Evolutionary conservation across 768 basidiomycete genomes (phyloP).

Genomic region (Amanita pallidorosea): DNA sequence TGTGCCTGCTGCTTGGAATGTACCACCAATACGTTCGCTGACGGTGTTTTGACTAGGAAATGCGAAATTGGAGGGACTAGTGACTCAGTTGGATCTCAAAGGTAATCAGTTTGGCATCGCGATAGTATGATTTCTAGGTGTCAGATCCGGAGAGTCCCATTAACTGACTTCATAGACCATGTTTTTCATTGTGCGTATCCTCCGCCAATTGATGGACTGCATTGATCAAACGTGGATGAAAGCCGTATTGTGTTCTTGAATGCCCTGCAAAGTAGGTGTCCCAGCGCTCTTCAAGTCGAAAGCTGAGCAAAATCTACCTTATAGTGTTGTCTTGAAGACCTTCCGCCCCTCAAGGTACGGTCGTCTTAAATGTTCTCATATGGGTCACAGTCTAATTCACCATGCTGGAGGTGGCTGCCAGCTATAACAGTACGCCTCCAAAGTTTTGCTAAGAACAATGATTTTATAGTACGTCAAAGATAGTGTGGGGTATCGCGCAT

Average conservation of each 20-base stretch:
- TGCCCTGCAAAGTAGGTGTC: constrained; percentile 55
- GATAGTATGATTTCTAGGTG: constrained; percentile 27
- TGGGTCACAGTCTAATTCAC: neutral
- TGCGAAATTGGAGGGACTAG: constrained; percentile 55
- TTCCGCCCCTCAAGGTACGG: constrained; percentile 54
- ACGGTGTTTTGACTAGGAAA: constrained; percentile 32
- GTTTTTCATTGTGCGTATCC: constrained; percentile 51
- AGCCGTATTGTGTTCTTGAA: constrained; percentile 57
- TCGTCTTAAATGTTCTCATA: no score
- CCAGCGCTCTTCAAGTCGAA: neutral
- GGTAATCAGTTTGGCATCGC: constrained; percentile 59
- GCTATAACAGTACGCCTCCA: constrained; percentile 41
- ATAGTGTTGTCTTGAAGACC: constrained; percentile 45
- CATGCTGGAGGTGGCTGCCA: constrained; percentile 44
- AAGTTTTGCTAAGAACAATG: neutral
- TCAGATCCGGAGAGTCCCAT: neutral
- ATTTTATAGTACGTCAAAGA: constrained; percentile 19
- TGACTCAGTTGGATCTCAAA: constrained; percentile 40
- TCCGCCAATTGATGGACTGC: neutral
- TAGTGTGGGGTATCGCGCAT: constrained; percentile 56
- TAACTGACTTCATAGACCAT: constrained; percentile 34
- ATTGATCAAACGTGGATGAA: neutral
- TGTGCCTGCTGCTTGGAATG: constrained; percentile 10
- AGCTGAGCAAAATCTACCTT: constrained; percentile 4
- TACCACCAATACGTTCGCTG: no score